Percentiles rank a stretch among this genome's conserved stretches.
Evolutionary conservation across 2,329 filamentous ascomycete species (phyloP).

Genomic region (Fusarium stilboides): DNA sequence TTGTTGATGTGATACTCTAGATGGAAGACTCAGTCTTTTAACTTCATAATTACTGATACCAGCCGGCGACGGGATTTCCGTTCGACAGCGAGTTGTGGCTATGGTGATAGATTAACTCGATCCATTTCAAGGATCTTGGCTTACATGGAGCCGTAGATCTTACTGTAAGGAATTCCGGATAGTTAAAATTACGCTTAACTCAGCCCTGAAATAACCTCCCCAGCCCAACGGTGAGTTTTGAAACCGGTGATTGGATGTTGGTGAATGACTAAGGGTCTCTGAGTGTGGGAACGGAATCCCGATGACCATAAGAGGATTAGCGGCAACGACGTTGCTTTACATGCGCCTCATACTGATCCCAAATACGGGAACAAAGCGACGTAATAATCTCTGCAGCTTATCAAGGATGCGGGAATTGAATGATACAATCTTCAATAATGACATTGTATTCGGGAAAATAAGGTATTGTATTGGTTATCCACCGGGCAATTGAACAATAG

Average conservation of each 20-base stretch:
- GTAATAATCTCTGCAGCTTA: too few relatives aligned
- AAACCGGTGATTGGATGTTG: neutral
- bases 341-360: too few relatives aligned
- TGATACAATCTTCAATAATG: too few relatives aligned
- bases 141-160: slow-evolving; percentile 1
- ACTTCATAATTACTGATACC: neutral
- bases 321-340: too few relatives aligned
- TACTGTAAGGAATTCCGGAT: slow-evolving; percentile 2
- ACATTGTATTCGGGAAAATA: too few relatives aligned
- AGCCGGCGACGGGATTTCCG: neutral
- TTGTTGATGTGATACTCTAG: neutral
- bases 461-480: too few relatives aligned
- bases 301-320: too few relatives aligned
- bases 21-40: neutral
- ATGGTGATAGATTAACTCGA: neutral
- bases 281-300: too few relatives aligned
- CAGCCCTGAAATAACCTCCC: neutral
- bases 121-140: neutral
- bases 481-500: too few relatives aligned
- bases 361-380: too few relatives aligned
- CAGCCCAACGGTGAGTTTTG: neutral
- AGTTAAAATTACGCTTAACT: slow-evolving; percentile 1
- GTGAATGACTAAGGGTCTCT: too few relatives aligned
- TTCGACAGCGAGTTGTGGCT: neutral
- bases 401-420: too few relatives aligned